phyloP scores from a whole-genome alignment of 345 rosid species.

The Pistacia atlantica region DNA sequence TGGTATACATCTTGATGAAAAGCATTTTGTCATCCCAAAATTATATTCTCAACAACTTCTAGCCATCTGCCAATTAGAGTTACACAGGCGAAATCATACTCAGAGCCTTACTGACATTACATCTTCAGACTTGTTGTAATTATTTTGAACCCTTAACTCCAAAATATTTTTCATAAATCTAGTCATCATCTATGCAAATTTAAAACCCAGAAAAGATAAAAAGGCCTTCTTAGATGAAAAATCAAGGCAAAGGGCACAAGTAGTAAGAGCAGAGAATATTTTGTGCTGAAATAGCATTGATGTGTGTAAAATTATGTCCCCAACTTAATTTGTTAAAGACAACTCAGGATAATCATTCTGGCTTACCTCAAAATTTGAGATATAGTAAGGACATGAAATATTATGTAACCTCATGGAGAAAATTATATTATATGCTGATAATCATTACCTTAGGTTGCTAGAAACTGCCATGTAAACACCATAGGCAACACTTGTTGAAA shows the following conservation, averaged over 20 bases:
- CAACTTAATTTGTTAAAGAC: not conserved
- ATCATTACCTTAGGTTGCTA: slow-evolving; percentile 69
- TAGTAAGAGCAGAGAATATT: not conserved
- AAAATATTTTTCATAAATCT: too few species aligned
- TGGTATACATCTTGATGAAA: not conserved
- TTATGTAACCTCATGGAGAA: too few species aligned
- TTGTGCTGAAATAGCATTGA: too few species aligned
- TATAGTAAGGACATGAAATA: too few species aligned
- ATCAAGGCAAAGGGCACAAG: not conserved
- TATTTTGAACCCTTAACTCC: too few species aligned
- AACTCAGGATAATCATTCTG: not conserved
- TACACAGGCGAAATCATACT: not conserved
- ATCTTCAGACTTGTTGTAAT: too few species aligned
- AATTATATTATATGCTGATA: not conserved
- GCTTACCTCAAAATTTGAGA: not conserved
- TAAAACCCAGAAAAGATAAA: too few species aligned
- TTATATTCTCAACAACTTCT: not conserved
- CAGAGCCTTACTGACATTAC: not conserved
- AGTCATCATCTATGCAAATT: too few species aligned
- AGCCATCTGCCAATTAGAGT: not conserved
- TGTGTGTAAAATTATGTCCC: not conserved
- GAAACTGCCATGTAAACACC: slow-evolving; percentile 82
- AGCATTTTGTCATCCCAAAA: not conserved
- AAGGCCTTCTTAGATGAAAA: too few species aligned
- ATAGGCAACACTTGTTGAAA: slow-evolving; percentile 65